Conservation (phyloP, 208 protist genomes). For the Tritrichomonas foetus region DNA sequence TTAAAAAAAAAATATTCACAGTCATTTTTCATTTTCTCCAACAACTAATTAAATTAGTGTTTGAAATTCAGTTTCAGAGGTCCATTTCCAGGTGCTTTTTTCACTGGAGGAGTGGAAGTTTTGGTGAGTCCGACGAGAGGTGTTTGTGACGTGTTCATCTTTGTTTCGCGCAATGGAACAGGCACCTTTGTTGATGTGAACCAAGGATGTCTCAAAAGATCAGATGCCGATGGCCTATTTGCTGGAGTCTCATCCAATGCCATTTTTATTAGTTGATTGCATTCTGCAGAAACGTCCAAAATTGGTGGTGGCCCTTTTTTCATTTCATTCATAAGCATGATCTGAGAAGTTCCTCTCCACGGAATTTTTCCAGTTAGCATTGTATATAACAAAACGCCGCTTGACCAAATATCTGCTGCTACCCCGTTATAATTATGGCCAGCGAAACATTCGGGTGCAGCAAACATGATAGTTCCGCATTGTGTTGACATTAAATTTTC, state of each 20-base stretch:
- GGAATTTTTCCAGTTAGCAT: neutral
- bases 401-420: neutral
- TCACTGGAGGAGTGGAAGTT: no score
- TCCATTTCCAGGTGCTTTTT: no score
- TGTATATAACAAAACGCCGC: neutral
- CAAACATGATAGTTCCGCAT: neutral
- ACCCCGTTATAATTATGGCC: neutral
- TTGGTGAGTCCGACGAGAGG: no score
- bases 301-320: neutral
- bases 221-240: neutral
- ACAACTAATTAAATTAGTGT: no score
- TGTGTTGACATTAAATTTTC: neutral
- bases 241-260: neutral
- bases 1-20: no score
- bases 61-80: no score
- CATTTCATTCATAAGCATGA: neutral
- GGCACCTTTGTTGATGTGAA: no score
- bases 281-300: neutral
- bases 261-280: conserved; percentile 1
- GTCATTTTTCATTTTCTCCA: no score
- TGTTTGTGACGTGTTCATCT: no score
- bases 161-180: no score
- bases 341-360: neutral
- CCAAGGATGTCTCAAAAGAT: neutral
- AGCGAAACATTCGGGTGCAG: neutral